Conservation (phyloP, 2,329 filamentous ascomycete species). For the Spiromastix sp. region DNA sequence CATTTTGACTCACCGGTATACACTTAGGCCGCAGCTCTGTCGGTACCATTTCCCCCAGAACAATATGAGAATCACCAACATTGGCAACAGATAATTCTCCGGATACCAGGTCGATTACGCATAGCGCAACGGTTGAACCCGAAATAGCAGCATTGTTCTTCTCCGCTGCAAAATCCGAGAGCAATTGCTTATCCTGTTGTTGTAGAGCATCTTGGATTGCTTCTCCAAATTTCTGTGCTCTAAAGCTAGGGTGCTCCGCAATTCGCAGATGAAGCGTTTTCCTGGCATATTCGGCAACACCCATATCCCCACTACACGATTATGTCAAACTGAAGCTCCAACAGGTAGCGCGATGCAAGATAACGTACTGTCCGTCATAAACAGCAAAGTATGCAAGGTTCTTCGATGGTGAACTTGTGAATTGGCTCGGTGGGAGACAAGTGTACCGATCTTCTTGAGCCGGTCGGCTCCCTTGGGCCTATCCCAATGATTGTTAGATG, state of each 20-base stretch:
- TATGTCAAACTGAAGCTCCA: not conserved
- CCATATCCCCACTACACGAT: conserved; percentile 19
- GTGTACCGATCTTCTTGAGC: conserved; percentile 23
- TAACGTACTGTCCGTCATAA: conserved; percentile 26
- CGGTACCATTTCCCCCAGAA: conserved; percentile 23
- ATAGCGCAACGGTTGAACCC: conserved; percentile 25
- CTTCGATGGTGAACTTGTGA: conserved; percentile 17
- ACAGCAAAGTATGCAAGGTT: conserved; percentile 24
- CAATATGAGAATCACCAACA: conserved; percentile 26
- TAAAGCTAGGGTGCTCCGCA: conserved; percentile 20
- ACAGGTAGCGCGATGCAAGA: not conserved
- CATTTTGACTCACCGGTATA: too few relatives aligned
- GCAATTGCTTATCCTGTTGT: conserved; percentile 21
- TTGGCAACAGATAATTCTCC: conserved; percentile 24
- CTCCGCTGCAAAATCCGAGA: conserved; percentile 18
- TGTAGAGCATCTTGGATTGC: conserved; percentile 22
- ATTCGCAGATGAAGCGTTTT: conserved; percentile 19
- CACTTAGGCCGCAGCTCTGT: conserved; percentile 6
- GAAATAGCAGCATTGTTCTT: conserved; percentile 18
- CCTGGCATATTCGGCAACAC: conserved; percentile 23
- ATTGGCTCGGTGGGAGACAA: conserved; percentile 20
- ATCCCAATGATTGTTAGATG: not conserved
- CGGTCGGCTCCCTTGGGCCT: conserved; percentile 17
- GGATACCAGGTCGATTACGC: conserved; percentile 22
- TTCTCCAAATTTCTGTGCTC: conserved; percentile 18